A percentile compares a stretch with the other conserved stretches of the same genome.
Evolutionary conservation across 768 basidiomycete genomes (phyloP).

Genomic region (Amanita brunnescens): DNA sequence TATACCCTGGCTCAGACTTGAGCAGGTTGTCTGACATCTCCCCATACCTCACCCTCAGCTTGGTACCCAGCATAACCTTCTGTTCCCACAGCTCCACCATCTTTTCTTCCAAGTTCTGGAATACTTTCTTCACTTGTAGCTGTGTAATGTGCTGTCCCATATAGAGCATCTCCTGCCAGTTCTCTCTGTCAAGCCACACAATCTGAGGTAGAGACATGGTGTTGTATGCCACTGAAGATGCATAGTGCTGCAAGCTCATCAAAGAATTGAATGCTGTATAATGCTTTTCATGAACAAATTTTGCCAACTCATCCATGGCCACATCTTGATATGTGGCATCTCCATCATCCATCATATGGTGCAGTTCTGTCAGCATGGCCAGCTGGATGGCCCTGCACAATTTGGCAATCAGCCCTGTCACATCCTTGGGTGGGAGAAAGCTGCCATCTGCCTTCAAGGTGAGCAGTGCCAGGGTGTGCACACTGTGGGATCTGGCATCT

Average conservation of each 20-base stretch:
- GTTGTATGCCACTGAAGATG: conserved; percentile 9
- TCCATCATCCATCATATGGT: neutral
- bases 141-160: conserved; percentile 11
- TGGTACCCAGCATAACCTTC: conserved; percentile 9
- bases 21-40: conserved; percentile 14
- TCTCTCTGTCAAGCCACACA: conserved; percentile 14
- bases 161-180: conserved; percentile 11
- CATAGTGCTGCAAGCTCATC: conserved; percentile 13
- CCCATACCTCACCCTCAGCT: conserved; percentile 4
- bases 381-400: conserved; percentile 10
- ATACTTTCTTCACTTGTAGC: conserved; percentile 5
- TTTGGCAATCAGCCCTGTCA: conserved; percentile 2
- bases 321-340: neutral
- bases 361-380: conserved; percentile 5
- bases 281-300: conserved; percentile 11
- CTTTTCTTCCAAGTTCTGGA: conserved; percentile 6
- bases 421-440: conserved; percentile 6
- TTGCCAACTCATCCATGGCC: neutral
- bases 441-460: neutral
- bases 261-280: conserved; percentile 13
- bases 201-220: conserved; percentile 10
- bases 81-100: conserved; percentile 13
- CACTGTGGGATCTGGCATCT: conserved; percentile 14
- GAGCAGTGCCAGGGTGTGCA: conserved; percentile 5
- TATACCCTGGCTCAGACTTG: conserved; percentile 12